These are phyloP conservation scores for Aureobasidium mangrovei DNA, from an alignment of 2,329 filamentous ascomycete species.

Conservation along the genomic window DNA sequence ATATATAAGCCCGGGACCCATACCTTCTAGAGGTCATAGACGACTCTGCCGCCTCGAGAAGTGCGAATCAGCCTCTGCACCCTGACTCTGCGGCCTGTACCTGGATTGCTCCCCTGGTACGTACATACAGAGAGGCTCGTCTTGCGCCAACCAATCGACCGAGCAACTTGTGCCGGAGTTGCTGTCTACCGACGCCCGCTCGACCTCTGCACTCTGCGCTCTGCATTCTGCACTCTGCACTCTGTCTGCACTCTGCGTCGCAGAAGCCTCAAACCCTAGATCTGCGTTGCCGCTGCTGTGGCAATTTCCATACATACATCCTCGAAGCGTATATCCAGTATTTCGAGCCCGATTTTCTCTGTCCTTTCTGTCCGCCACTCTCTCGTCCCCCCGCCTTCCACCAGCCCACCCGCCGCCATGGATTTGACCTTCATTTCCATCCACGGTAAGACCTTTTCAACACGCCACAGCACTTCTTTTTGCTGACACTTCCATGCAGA, in stretches of 20 bases:
- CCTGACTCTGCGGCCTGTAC: background rate
- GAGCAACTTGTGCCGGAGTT: background rate
- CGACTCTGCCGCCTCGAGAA: background rate
- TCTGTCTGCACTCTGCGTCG: background rate
- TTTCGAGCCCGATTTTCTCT: background rate
- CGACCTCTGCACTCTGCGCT: background rate
- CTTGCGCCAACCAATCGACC: background rate
- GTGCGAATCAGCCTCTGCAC: background rate
- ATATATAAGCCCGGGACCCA: constrained; percentile 2
- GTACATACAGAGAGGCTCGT: background rate
- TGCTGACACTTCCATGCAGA: constrained; percentile 40
- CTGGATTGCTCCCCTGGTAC: background rate
- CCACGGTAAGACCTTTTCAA: constrained; percentile 55
- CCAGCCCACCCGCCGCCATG: constrained; percentile 1
- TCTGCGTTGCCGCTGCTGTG: background rate
- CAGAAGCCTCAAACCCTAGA: background rate
- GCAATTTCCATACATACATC: background rate
- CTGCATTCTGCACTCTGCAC: no score
- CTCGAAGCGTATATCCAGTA: background rate
- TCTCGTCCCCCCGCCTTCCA: background rate
- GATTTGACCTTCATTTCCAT: constrained; percentile 73
- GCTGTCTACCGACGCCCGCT: background rate
- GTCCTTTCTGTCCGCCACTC: background rate
- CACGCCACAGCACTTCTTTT: background rate
- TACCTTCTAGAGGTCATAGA: background rate